Evolutionary conservation across 768 basidiomycete species (phyloP).

Genomic region (Suillus lakei): DNA sequence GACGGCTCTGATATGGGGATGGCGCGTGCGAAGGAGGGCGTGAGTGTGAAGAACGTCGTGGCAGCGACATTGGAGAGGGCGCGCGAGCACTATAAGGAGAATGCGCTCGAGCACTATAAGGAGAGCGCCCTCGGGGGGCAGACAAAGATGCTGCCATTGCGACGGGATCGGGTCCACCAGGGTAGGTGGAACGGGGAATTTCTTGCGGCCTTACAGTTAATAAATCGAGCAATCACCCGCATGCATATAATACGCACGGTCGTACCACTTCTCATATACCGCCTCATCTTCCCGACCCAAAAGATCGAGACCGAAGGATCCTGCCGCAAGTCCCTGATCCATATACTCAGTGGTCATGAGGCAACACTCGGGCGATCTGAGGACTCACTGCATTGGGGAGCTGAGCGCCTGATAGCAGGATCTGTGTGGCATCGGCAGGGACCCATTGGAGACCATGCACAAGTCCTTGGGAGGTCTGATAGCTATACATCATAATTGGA

Average conservation of each 20-base stretch:
- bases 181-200: slow-evolving; percentile 40
- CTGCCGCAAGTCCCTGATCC: slow-evolving; percentile 57
- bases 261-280: slow-evolving; percentile 51
- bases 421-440: slow-evolving; percentile 66
- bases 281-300: slow-evolving; percentile 44
- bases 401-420: slow-evolving; percentile 61
- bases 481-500: slow-evolving; percentile 48
- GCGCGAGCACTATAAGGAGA: slow-evolving; percentile 31
- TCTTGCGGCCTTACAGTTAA: slow-evolving; percentile 55
- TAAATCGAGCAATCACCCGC: slow-evolving; percentile 36
- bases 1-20: slow-evolving; percentile 24
- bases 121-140: slow-evolving; percentile 30
- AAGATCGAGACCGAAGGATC: slow-evolving; percentile 52
- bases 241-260: slow-evolving; percentile 40
- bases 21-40: slow-evolving; percentile 26
- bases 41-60: slow-evolving; percentile 23
- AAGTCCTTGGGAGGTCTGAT: slow-evolving; percentile 70
- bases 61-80: slow-evolving; percentile 20
- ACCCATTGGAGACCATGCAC: slow-evolving; percentile 68
- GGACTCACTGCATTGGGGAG: slow-evolving; percentile 57
- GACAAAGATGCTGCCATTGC: slow-evolving; percentile 37
- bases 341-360: slow-evolving; percentile 1
- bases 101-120: slow-evolving; percentile 22
- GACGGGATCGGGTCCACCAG: slow-evolving; percentile 39
- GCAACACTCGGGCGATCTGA: background rate